phyloP scores from a whole-genome alignment of 2,329 filamentous ascomycete genomes.

The Curvularia sp. region DNA sequence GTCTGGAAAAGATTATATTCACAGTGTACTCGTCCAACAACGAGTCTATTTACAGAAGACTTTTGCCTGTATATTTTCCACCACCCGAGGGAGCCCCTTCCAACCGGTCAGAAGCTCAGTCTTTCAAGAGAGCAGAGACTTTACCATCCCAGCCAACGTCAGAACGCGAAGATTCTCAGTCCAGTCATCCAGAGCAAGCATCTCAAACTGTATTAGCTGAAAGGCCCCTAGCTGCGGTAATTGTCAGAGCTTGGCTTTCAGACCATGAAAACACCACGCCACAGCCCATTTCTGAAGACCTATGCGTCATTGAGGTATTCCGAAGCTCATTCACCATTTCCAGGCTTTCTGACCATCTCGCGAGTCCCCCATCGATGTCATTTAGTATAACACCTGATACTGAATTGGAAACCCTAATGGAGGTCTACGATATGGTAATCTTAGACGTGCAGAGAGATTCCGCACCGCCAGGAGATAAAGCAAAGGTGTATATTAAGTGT shows the following conservation, averaged over 20 bases:
- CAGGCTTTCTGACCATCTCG: too few species aligned
- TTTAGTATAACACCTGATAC: too few species aligned
- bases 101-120: slow-evolving; percentile 15
- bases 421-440: neutral
- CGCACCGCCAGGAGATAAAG: neutral
- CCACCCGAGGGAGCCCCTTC: slow-evolving; percentile 24
- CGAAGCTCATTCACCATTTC: neutral
- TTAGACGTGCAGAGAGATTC: neutral
- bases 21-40: slow-evolving; percentile 41
- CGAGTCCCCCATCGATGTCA: neutral
- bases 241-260: neutral
- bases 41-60: slow-evolving; percentile 41
- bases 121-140: neutral
- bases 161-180: neutral
- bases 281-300: neutral
- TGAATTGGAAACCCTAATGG: too few species aligned
- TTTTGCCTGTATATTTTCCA: slow-evolving; percentile 45
- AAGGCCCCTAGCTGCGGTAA: too few species aligned
- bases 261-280: neutral
- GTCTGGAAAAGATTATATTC: slow-evolving; percentile 41
- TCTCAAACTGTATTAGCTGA: neutral
- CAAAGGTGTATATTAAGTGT: neutral
- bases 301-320: neutral
- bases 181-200: neutral
- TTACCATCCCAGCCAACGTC: neutral